These are phyloP conservation scores for Tylopilus felleus DNA, from an alignment of 768 basidiomycete genomes.

Conservation along the genomic window DNA sequence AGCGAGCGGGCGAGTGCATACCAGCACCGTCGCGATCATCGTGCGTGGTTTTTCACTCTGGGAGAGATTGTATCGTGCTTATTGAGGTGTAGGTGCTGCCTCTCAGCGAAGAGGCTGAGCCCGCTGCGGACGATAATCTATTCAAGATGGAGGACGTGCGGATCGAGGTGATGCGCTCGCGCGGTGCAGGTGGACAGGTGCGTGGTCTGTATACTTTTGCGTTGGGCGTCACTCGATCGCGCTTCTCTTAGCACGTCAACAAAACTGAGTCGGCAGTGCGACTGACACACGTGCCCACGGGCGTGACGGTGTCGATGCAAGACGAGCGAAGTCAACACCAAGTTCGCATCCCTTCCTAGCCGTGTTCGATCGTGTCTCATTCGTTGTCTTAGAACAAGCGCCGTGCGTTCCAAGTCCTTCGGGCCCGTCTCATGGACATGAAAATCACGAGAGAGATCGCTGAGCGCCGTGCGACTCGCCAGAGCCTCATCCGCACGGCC, in stretches of 20 bases:
- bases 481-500: slow-evolving; percentile 72
- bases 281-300: slow-evolving; percentile 87
- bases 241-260: slow-evolving; percentile 83
- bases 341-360: slow-evolving; percentile 36
- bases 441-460: slow-evolving; percentile 70
- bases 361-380: neutral
- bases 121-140: slow-evolving; percentile 52
- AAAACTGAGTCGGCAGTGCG: slow-evolving; percentile 98
- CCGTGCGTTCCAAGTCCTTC: slow-evolving; percentile 89
- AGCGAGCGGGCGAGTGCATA: slow-evolving; percentile 82
- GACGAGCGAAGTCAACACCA: slow-evolving; percentile 96
- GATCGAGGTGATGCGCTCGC: slow-evolving; percentile 90
- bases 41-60: slow-evolving; percentile 42
- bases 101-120: slow-evolving; percentile 61
- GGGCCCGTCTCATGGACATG: slow-evolving; percentile 79
- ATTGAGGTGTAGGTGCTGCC: slow-evolving; percentile 67
- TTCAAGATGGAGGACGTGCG: slow-evolving; percentile 85
- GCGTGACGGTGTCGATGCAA: slow-evolving; percentile 96
- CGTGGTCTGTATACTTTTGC: slow-evolving; percentile 6
- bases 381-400: slow-evolving; percentile 65
- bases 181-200: slow-evolving; percentile 97
- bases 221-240: neutral
- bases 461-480: slow-evolving; percentile 63
- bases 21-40: slow-evolving; percentile 84
- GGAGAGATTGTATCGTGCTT: neutral